Conservation (phyloP, 192 early-diverging fungal genomes). For the Coemansia sp. region DNA sequence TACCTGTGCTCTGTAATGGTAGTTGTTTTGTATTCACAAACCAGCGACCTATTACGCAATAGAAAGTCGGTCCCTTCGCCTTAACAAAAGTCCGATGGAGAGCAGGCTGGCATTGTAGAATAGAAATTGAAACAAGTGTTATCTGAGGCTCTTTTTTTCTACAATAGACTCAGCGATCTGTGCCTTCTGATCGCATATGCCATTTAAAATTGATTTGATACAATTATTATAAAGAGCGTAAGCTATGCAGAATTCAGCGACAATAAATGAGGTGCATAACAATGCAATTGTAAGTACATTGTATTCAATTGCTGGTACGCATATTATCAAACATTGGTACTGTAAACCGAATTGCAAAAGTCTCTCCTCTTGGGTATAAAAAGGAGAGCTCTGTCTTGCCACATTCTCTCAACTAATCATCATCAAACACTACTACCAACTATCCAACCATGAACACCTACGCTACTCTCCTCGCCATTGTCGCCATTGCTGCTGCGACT, state of each 20-base stretch:
- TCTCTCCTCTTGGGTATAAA: neutral
- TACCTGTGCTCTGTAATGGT: neutral
- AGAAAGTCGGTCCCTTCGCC: neutral
- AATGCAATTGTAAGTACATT: neutral
- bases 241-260: neutral
- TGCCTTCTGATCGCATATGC: neutral
- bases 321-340: neutral
- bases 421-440: constrained; percentile 4
- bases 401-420: neutral
- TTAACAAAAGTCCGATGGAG: neutral
- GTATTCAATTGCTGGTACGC: neutral
- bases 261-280: neutral
- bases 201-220: neutral
- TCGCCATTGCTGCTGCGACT: constrained; percentile 13
- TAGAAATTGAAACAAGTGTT: neutral
- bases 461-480: constrained; percentile 11
- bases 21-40: neutral
- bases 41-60: neutral
- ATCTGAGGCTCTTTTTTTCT: neutral
- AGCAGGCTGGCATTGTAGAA: neutral
- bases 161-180: neutral
- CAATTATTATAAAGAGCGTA: neutral
- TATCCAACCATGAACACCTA: constrained; percentile 14
- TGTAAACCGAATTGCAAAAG: too few species aligned
- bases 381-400: neutral